phyloP scores from a whole-genome alignment of 768 basidiomycete genomes.

The Ramaria sp. region DNA sequence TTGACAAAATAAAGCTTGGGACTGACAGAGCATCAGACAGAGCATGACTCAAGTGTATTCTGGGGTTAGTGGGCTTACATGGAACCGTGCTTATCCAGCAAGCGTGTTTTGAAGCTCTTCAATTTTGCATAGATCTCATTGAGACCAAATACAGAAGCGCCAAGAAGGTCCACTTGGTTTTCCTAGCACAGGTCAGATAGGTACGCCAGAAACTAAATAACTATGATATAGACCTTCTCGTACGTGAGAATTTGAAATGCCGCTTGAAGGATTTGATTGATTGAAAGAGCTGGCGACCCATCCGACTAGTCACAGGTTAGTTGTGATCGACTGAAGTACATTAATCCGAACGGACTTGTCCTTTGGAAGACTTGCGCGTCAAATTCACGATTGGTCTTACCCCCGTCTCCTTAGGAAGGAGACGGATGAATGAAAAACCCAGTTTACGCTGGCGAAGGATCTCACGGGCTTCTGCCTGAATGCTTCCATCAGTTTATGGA shows the following conservation, averaged over 20 bases:
- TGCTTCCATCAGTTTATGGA: background rate
- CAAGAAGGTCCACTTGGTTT: conserved; percentile 50
- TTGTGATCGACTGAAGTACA: background rate
- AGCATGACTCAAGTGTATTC: background rate
- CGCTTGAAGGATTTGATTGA: conserved; percentile 78
- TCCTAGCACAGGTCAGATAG: conserved; percentile 31
- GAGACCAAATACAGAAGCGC: conserved; percentile 72
- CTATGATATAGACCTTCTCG: conserved; percentile 51
- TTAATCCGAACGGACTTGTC: conserved; percentile 17
- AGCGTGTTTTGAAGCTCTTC: conserved; percentile 52
- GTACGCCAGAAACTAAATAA: background rate
- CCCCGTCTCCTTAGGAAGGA: conserved; percentile 91
- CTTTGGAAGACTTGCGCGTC: conserved; percentile 36
- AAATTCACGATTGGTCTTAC: conserved; percentile 93
- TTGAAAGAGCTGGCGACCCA: conserved; percentile 38
- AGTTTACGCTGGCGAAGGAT: conserved; percentile 63
- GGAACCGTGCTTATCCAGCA: conserved; percentile 32
- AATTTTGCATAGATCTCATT: conserved; percentile 74
- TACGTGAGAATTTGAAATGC: conserved; percentile 83
- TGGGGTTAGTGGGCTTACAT: conserved; percentile 32
- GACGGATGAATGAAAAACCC: conserved; percentile 76
- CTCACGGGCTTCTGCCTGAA: conserved; percentile 52
- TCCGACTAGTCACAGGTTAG: conserved; percentile 11
- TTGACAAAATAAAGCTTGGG: conserved; percentile 93
- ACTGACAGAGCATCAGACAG: conserved; percentile 28